Evolutionary conservation across 495 filamentous ascomycete genomes (phyloP), one percentile per base, ranked within the genome.

Genomic region (Tuber calosporum): DNA sequence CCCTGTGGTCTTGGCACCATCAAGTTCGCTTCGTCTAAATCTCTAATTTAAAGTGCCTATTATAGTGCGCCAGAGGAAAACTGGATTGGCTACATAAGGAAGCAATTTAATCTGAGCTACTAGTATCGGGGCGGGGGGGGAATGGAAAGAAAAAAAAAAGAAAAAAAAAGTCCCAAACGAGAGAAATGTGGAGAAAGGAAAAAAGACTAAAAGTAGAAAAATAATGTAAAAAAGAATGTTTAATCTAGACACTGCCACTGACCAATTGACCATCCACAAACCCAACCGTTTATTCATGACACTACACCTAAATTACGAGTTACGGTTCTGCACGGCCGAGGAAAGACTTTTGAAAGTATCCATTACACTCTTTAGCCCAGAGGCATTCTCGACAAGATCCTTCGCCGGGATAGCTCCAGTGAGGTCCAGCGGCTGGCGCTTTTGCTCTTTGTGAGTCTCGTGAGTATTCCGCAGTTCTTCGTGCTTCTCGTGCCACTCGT

Each of bases 291-390:
- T 15, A 36, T 17, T 39, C 15, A 34, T 22, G 22, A 15, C 20
- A 40, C 34, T 78, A 69, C 48, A 69, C 70, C n/a, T n/a, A n/a
- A n/a, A n/a, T 70, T 71, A 30, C 53, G 53, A 30, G 26, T 68
- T 77, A 22, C 53, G n/a, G 4, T 70, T 62, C 37, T 77, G 38
- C 26, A 73, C 15, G n/a, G 70, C 74, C 30, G 40, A 43, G 69
- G 41, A 62, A n/a, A 69, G 58, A 34, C 30, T 78, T 74, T 73
- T 70, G 4, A 78, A 42, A 42, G 77, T 40, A 13, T 78, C 76
- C 38, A 77, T n/a, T 20, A 72, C 71, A 22, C 69, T 69, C 71
- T 78, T 77, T 48, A 77, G 20, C 34, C 74, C 76, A 17, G 76
- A 43, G n/a, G 69, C 72, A 36, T 75, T 73, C n/a, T 69, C 67